A percentile compares a stretch with the other conserved stretches of the same genome.
Evolutionary conservation across 2,329 filamentous ascomycete species (phyloP).

Genomic region (Scytalidium sp.): DNA sequence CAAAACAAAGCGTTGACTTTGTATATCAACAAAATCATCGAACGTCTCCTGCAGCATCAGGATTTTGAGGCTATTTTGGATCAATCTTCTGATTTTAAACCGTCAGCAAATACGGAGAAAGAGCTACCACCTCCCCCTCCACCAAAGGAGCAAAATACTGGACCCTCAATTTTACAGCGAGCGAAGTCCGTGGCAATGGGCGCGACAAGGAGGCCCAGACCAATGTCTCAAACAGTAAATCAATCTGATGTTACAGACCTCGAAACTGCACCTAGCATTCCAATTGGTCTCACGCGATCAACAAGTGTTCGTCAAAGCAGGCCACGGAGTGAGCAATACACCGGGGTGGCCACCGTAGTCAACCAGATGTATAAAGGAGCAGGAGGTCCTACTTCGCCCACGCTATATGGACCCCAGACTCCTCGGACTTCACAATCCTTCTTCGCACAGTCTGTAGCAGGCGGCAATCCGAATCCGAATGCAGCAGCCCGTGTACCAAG

Average conservation of each 20-base stretch:
- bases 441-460: constrained; percentile 50
- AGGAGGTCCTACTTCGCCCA: constrained; percentile 58
- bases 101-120: constrained; percentile 55
- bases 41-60: constrained; percentile 87
- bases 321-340: constrained; percentile 63
- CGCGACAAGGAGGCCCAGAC: constrained; percentile 39
- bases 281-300: constrained; percentile 57
- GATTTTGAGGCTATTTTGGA: constrained; percentile 94
- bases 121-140: constrained; percentile 76
- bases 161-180: constrained; percentile 54
- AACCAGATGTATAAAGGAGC: constrained; percentile 87
- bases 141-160: constrained; percentile 42
- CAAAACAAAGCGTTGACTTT: constrained; percentile 96
- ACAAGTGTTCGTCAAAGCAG: constrained; percentile 48
- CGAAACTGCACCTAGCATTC: constrained; percentile 72
- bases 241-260: constrained; percentile 57
- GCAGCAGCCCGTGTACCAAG: constrained; percentile 50
- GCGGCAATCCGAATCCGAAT: constrained; percentile 46
- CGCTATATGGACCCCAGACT: constrained; percentile 48
- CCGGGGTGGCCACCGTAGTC: constrained; percentile 66
- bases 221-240: constrained; percentile 52
- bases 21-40: constrained; percentile 99
- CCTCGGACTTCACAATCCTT: constrained; percentile 62
- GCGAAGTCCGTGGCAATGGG: constrained; percentile 58
- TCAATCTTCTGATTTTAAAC: constrained; percentile 65